A percentile compares a stretch with the other conserved stretches of the same genome.
Evolutionary conservation across 2,329 filamentous ascomycete species (phyloP).

Genomic region (Colletotrichum sp.): DNA sequence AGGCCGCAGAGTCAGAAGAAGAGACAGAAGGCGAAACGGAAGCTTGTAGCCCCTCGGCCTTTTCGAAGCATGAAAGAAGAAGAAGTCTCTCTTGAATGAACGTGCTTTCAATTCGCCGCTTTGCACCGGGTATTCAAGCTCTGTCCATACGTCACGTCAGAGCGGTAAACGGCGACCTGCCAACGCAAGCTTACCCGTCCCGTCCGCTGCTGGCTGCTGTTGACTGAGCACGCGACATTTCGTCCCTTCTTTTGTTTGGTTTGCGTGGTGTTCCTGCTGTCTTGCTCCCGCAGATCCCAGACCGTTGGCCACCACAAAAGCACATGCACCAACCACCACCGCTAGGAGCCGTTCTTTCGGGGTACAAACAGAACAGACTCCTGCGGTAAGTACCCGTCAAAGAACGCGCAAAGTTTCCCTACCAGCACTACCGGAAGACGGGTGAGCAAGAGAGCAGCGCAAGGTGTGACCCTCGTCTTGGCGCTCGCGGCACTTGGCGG

Average conservation of each 20-base stretch:
- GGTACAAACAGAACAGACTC: neutral
- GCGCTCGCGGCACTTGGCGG: constrained; percentile 12
- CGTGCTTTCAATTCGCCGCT: neutral
- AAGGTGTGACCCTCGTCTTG: constrained; percentile 8
- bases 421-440: neutral
- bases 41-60: neutral
- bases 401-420: neutral
- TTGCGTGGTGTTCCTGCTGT: neutral
- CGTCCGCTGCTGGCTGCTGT: neutral
- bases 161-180: constrained; percentile 1
- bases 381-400: neutral
- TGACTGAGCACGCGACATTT: constrained; percentile 13
- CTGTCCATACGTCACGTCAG: neutral
- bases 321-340: neutral
- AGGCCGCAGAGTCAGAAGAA: neutral
- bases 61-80: neutral
- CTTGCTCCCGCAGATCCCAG: neutral
- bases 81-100: neutral
- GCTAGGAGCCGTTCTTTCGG: neutral
- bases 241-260: neutral
- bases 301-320: neutral
- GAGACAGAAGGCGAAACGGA: neutral
- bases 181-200: neutral
- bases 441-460: neutral
- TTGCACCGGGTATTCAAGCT: neutral